Evolutionary conservation across 1,139 yeast species (phyloP).

Genomic region (Saccharomyces pastorianus): DNA sequence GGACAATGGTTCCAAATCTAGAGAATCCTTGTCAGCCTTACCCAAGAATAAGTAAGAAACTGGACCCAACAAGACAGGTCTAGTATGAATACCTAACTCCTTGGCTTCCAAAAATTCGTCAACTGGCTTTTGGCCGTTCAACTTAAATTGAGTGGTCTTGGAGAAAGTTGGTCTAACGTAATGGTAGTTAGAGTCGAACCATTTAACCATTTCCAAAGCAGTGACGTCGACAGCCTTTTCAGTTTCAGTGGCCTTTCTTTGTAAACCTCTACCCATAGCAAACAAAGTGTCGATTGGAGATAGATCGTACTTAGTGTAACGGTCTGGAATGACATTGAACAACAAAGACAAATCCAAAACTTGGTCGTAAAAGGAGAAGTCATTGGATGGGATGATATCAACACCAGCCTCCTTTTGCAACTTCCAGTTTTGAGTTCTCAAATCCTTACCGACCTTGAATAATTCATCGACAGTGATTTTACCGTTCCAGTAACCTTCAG

Average conservation of each 20-base stretch:
- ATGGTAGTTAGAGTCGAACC: conserved; percentile 99
- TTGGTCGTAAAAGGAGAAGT: conserved; percentile 96
- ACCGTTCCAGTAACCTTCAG: conserved; percentile 98
- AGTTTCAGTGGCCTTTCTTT: conserved; percentile 87
- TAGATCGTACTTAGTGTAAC: conserved; percentile 88
- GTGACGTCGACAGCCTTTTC: conserved; percentile 92
- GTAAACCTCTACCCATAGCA: conserved; percentile 99
- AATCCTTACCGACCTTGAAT: conserved; percentile 85
- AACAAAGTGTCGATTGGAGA: conserved; percentile 86
- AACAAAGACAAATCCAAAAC: conserved; percentile 85
- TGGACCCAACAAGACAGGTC: conserved; percentile 96
- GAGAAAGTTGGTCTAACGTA: conserved; percentile 99
- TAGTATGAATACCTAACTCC: conserved; percentile 89
- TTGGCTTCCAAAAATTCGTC: conserved; percentile 97
- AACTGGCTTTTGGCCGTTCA: conserved; percentile 92
- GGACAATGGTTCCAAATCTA: conserved; percentile 87
- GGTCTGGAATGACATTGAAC: conserved; percentile 93
- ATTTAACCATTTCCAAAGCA: conserved; percentile 98
- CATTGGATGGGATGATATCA: conserved; percentile 93
- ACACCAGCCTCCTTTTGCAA: conserved; percentile 96
- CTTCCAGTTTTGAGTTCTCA: conserved; percentile 96
- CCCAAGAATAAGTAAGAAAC: conserved; percentile 91
- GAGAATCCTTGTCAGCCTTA: conserved; percentile 96
- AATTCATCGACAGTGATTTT: conserved; percentile 82
- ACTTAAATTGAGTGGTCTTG: conserved; percentile 89